Evolutionary conservation across 176 grass and related monocot genomes (phyloP).

Genomic region (Lolium rigidum): DNA sequence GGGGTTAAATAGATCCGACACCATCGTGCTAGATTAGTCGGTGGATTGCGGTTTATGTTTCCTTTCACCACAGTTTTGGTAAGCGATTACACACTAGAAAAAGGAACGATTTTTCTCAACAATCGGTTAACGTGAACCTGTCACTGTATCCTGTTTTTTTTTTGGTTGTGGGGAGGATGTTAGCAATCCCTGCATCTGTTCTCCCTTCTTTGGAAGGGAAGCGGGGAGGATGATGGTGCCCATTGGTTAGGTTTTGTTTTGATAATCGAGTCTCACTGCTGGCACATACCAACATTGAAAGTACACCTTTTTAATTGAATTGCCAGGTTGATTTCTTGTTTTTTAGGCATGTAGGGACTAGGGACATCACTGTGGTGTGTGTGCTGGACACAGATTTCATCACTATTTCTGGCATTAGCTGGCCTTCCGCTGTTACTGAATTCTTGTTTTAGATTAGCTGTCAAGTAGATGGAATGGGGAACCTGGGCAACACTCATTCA

Average conservation of each 20-base stretch:
- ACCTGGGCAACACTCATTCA: background rate
- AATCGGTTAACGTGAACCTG: background rate
- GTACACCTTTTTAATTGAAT: background rate
- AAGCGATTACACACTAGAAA: background rate
- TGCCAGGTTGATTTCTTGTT: background rate
- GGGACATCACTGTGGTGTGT: background rate
- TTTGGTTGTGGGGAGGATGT: background rate
- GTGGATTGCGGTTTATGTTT: background rate
- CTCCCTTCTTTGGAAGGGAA: too few relatives aligned
- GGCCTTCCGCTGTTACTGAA: background rate
- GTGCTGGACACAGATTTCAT: constrained; percentile 7
- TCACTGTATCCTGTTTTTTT: constrained; percentile 14
- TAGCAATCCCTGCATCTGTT: too few relatives aligned
- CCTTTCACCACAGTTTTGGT: background rate
- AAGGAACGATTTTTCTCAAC: background rate
- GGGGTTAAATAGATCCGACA: background rate
- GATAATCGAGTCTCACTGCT: too few relatives aligned
- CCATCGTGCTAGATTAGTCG: background rate
- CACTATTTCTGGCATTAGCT: constrained; percentile 1
- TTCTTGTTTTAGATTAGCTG: constrained; percentile 1
- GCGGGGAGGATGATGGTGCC: too few relatives aligned
- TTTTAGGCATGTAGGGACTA: background rate
- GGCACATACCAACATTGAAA: background rate
- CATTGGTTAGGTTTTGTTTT: too few relatives aligned
- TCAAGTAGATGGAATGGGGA: background rate